Base-by-base conservation (phyloP, 2,329 filamentous ascomycete species). In the Botrytis deweyae region DNA sequence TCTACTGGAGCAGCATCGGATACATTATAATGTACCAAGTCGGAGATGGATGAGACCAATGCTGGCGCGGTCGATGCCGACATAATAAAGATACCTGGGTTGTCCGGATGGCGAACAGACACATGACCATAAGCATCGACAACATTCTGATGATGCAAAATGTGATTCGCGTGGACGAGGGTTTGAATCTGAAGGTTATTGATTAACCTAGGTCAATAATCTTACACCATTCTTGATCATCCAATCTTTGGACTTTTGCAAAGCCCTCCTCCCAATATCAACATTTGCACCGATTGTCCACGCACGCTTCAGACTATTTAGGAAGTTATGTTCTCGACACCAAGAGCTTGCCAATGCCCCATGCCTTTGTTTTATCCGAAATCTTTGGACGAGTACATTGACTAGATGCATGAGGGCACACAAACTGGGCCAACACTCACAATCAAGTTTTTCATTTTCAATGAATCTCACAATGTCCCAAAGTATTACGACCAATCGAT, bases 81-180 rank as follows among this genome's bases (percentile, higher is more conserved):
- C 82, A 88, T 85, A 74, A 88, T 82, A 79, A 87, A 88, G 65
- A 82, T 80, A 4, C 82, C 79, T 1, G 83, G 78, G 16, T 86
- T 84, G 52, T 79, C 71, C 0, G 87, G 86, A 73, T 87, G 84
- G 9, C 87, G 83, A 33, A 87, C 82, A 3, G 87, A 88, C 20
- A 89, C 81, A 76, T 89, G 87, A 29, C 87, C 87, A 76, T 86
- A 89, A 0, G 85, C 87, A 73, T 88, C 87, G 52, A 89, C 78
- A 12, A 88, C 82, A 65, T 81, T 81, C 67, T 88, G 82, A 72
- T 85, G 78, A 78, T 88, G 85, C 1, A 89, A 84, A 69, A 88
- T 88, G 77, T 88, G 86, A 74, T 82, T 81, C 78, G 55, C 65
- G 52, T 64, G 40, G 36, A 71, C 36, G 25, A 71, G 36, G 25